A percentile compares a stretch with the other conserved stretches of the same genome.
phyloP scores from a whole-genome alignment of 2,329 filamentous ascomycete genomes.

The Diplodia corticola region DNA sequence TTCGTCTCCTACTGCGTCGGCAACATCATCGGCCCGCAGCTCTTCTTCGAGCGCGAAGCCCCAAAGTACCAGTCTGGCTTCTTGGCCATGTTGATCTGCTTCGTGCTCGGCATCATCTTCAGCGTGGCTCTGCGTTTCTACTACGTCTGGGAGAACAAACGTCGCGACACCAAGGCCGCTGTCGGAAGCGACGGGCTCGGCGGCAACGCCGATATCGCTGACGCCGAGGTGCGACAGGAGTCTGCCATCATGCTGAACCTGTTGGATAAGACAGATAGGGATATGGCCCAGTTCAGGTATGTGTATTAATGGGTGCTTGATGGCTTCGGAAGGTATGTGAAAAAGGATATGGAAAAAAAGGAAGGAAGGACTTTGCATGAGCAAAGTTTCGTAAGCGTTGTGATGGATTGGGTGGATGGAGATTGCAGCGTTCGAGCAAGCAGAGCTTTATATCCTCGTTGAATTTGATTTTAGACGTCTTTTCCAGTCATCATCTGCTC shows the following conservation, averaged over 20 bases:
- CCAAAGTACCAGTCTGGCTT: constrained; percentile 13
- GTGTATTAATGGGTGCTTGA: constrained; percentile 24
- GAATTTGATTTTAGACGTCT: not conserved
- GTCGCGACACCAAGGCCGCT: constrained; percentile 21
- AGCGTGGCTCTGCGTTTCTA: constrained; percentile 25
- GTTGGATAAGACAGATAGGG: constrained; percentile 26
- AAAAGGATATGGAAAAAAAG: not conserved
- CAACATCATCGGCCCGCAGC: constrained; percentile 16
- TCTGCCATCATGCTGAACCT: constrained; percentile 19
- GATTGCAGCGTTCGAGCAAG: not conserved
- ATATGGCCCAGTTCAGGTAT: constrained; percentile 26
- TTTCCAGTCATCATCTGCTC: too few species aligned
- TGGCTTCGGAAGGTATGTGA: not conserved
- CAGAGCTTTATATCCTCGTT: not conserved
- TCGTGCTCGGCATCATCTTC: constrained; percentile 21
- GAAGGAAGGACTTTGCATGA: not conserved
- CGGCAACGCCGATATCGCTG: not conserved
- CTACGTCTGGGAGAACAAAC: constrained; percentile 25
- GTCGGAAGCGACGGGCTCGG: not conserved
- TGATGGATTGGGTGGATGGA: not conserved
- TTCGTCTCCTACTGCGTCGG: constrained; percentile 17
- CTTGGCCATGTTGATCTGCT: constrained; percentile 11
- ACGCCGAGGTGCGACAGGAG: constrained; percentile 18
- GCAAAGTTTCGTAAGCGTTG: not conserved
- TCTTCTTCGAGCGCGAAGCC: constrained; percentile 14